These are phyloP conservation scores for Lumnitzera littorea DNA, from an alignment of 345 rosid genomes.

Conservation along the genomic window DNA sequence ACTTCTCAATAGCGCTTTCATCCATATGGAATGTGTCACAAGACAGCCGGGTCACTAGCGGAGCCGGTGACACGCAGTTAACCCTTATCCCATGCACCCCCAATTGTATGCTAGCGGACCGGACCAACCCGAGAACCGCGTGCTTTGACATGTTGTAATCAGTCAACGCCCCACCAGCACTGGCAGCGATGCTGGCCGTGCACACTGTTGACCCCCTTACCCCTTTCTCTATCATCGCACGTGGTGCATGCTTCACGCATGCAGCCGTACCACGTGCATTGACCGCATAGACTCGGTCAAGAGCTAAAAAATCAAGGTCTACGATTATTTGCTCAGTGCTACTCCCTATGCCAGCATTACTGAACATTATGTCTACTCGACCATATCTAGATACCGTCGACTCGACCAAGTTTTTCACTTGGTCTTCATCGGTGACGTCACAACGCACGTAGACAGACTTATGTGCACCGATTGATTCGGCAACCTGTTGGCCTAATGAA, in stretches of 20 bases:
- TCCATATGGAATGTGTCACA: background rate
- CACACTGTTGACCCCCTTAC: conserved; percentile 23
- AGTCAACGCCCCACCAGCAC: background rate
- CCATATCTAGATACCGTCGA: conserved; percentile 13
- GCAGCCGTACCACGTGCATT: conserved; percentile 19
- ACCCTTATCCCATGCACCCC: conserved; percentile 21
- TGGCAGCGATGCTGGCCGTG: conserved; percentile 17
- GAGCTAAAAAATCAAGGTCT: conserved; percentile 8
- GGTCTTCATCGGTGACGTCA: conserved; percentile 21
- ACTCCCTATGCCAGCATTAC: conserved; percentile 20
- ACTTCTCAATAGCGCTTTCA: conserved; percentile 5
- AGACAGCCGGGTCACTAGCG: conserved; percentile 14
- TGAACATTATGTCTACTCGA: conserved; percentile 23
- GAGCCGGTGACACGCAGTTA: conserved; percentile 22
- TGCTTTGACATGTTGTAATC: conserved; percentile 26
- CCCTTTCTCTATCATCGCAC: conserved; percentile 20
- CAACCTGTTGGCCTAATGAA: conserved; percentile 14
- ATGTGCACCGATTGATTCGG: conserved; percentile 6
- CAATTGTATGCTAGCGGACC: conserved; percentile 23
- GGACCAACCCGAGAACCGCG: conserved; percentile 22
- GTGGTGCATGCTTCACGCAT: conserved; percentile 22
- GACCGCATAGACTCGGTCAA: conserved; percentile 14
- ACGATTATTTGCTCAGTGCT: conserved; percentile 10
- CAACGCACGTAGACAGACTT: conserved; percentile 15
- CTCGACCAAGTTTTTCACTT: conserved; percentile 14